These are phyloP conservation scores for Pyrenochaeta sp. DNA, from an alignment of 2,329 filamentous ascomycete genomes.

Conservation along the genomic window DNA sequence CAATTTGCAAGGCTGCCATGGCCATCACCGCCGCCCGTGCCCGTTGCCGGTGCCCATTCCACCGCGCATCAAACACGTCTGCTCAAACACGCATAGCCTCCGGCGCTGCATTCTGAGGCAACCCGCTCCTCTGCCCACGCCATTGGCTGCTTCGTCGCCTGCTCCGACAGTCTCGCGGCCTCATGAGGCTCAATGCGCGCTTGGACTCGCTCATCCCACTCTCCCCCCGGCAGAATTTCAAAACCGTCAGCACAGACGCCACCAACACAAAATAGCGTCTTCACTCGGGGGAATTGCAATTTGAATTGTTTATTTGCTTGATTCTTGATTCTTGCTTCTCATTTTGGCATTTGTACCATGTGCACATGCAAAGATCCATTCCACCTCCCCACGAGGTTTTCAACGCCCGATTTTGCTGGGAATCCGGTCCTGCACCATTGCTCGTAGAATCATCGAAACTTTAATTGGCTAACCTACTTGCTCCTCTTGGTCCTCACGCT, in stretches of 20 bases:
- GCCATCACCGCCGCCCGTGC: conserved; percentile 11
- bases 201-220: conserved; percentile 2
- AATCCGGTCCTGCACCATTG: conserved; percentile 36
- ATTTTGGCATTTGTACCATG: conserved; percentile 45
- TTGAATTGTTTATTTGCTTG: conserved; percentile 32
- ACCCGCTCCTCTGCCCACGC: background rate
- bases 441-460: conserved; percentile 37
- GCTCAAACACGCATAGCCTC: conserved; percentile 12
- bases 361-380: conserved; percentile 40
- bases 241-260: conserved; percentile 4
- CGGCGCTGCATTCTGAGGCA: conserved; percentile 12
- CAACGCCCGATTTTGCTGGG: conserved; percentile 48
- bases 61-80: conserved; percentile 24
- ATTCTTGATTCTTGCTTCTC: conserved; percentile 17
- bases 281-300: background rate
- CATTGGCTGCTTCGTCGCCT: conserved; percentile 1
- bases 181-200: conserved; percentile 8
- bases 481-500: conserved; percentile 26
- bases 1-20: conserved; percentile 8
- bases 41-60: conserved; percentile 16
- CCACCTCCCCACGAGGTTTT: conserved; percentile 42
- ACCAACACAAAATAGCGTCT: conserved; percentile 6
- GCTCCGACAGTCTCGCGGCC: background rate
- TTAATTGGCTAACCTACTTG: conserved; percentile 36
- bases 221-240: conserved; percentile 6